Percentiles rank a stretch among this genome's conserved stretches.
These are phyloP conservation scores for Calonectria pseudoturangicola DNA, from an alignment of 2,329 filamentous ascomycete species.

Conservation along the genomic window DNA sequence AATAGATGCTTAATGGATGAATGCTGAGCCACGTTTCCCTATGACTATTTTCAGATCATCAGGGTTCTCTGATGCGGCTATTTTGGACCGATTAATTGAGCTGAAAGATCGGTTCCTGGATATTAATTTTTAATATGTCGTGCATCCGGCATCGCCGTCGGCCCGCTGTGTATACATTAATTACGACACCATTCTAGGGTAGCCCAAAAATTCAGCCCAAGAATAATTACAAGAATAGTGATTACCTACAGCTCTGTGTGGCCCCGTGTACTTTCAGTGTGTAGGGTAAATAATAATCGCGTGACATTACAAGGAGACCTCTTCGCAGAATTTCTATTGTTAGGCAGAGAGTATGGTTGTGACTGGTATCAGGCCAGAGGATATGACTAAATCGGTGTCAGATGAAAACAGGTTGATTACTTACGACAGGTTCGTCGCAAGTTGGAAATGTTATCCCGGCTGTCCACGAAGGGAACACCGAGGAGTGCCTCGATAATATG, in stretches of 20 bases:
- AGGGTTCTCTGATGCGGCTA: background rate
- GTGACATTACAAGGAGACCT: background rate
- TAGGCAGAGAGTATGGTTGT: background rate
- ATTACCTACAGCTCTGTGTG: background rate
- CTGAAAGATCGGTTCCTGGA: background rate
- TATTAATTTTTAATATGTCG: constrained; percentile 10
- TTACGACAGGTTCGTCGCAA: too few relatives aligned
- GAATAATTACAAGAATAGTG: background rate
- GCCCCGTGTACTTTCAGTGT: background rate
- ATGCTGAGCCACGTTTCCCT: background rate
- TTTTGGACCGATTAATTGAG: background rate
- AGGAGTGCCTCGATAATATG: background rate
- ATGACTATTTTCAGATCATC: background rate
- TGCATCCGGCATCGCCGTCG: background rate
- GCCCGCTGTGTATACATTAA: constrained; percentile 16
- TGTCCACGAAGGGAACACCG: background rate
- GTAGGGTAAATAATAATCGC: background rate
- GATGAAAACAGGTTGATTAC: too few relatives aligned
- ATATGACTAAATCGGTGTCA: too few relatives aligned
- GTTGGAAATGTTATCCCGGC: too few relatives aligned
- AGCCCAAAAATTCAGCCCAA: background rate
- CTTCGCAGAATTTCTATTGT: background rate
- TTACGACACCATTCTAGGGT: constrained; percentile 1
- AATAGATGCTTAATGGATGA: background rate
- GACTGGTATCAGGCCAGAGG: background rate